Conservation (phyloP, 129 eudicot species). For the Chrysanthemum makinoi region DNA sequence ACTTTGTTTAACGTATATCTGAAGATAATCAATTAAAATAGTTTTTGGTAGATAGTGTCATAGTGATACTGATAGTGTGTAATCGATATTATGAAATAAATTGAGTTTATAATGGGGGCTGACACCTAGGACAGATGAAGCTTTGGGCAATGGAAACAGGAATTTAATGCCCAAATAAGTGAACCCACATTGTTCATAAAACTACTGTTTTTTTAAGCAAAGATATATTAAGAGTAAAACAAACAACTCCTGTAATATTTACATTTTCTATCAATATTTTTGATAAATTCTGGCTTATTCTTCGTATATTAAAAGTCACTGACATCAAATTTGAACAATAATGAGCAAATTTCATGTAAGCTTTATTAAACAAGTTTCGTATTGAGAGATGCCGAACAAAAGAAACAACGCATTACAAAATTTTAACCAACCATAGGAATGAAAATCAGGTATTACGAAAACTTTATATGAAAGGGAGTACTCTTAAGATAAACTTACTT, state of each 20-base stretch:
- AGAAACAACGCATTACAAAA: too few relatives aligned
- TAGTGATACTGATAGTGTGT: background rate
- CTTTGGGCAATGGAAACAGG: constrained; percentile 32
- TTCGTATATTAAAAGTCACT: background rate
- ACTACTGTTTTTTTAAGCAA: background rate
- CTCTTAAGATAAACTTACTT: background rate
- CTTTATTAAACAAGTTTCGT: background rate
- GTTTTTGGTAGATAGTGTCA: background rate
- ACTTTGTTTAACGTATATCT: too few relatives aligned
- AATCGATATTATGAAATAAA: constrained; percentile 1
- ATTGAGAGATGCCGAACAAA: background rate
- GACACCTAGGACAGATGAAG: constrained; percentile 35
- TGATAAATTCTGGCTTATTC: background rate
- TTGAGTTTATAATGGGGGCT: constrained; percentile 24
- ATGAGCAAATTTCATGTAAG: background rate
- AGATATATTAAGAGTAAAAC: too few relatives aligned
- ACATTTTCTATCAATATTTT: too few relatives aligned
- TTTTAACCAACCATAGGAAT: too few relatives aligned
- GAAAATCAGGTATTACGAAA: background rate
- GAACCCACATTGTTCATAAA: background rate
- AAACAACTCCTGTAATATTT: too few relatives aligned
- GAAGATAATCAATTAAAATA: background rate
- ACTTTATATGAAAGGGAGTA: background rate
- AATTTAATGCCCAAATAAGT: constrained; percentile 31
- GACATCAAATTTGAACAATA: background rate